phyloP scores from a whole-genome alignment of 1,139 yeast genomes.

The Diutina catenulata region DNA sequence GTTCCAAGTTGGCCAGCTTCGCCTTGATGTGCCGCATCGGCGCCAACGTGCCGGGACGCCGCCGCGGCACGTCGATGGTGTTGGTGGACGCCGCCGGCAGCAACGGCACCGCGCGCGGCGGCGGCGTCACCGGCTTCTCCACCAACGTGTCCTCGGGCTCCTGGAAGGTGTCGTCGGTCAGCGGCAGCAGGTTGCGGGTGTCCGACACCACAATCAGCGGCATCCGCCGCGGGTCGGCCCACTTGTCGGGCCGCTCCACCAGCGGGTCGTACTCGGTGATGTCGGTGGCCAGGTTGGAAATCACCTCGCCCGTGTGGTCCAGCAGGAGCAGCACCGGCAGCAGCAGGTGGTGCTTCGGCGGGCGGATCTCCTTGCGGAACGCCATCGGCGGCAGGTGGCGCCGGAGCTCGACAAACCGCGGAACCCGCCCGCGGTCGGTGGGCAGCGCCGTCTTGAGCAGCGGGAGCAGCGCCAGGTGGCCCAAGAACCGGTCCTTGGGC shows the following conservation, averaged over 20 bases:
- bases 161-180: slow-evolving; percentile 3
- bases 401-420: slow-evolving; percentile 3
- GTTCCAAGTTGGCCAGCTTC: slow-evolving; percentile 3
- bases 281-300: slow-evolving; percentile 5
- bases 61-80: slow-evolving; percentile 3
- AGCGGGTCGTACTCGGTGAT: slow-evolving; percentile 5
- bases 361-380: background rate
- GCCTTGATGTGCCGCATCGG: slow-evolving; percentile 3
- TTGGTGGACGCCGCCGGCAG: slow-evolving; percentile 1
- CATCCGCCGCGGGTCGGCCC: background rate
- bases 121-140: background rate
- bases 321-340: slow-evolving; percentile 5
- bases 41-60: background rate
- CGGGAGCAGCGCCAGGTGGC: slow-evolving; percentile 5
- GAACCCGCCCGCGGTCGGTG: background rate
- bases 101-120: background rate
- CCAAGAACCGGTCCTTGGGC: slow-evolving; percentile 4
- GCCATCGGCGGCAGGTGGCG: slow-evolving; percentile 3
- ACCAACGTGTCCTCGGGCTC: background rate
- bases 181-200: background rate
- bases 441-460: slow-evolving; percentile 4
- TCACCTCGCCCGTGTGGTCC: slow-evolving; percentile 5
- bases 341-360: background rate
- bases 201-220: slow-evolving; percentile 2
- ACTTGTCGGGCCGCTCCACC: background rate